Evolutionary conservation across 805 yeast genomes (phyloP), one percentile per base, ranked within the genome.

Genomic region (Kuraishia ogatae): DNA sequence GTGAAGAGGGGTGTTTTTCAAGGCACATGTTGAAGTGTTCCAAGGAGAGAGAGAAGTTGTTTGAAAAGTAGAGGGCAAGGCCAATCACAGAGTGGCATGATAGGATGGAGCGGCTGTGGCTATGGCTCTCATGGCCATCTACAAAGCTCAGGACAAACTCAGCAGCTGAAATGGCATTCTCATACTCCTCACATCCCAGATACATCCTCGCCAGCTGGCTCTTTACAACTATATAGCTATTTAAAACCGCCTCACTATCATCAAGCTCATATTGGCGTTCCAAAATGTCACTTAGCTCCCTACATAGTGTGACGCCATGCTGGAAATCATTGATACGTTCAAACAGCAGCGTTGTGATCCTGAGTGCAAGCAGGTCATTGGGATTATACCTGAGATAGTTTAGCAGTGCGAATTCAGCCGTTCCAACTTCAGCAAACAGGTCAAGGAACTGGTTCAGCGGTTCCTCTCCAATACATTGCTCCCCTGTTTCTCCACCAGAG

Each of bases 31-130:
- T 82, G 65, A 93, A 84, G 62, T 85, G 83, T 2, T 76, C 81
- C 54, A 93, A 69, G 0, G 97, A 82, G 10, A 76, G 76, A 55
- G 82, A 87, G 64, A 85, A 83, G 39, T 84, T 79, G 21, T 76
- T 78, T 46, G 71, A 62, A 70, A 88, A 90, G 70, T 83, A 92
- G 55, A 77, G 71, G 0, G 87, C 73, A 24, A 94, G 67, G 0
- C 97, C 98, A n/a, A 83, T 69, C 0, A 86, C 85, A 1, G 89
- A 75, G 55, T 84, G 72, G 13, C 85, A 78, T 0, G 97, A 87
- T 26, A 85, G 69, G 57, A 69, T 59, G 66, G 66, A 52, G n/a
- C 43, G 43, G 3, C n/a, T n/a, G 15, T 60, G 66, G 62, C 59
- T 69, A 68, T 8, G 65, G 54, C 8, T 52, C 50, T 10, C 48